A percentile compares a stretch with the other conserved stretches of the same genome.
Evolutionary conservation across 352 stramenopile species (phyloP).

Genomic region (Globisporangium camurandrum): DNA sequence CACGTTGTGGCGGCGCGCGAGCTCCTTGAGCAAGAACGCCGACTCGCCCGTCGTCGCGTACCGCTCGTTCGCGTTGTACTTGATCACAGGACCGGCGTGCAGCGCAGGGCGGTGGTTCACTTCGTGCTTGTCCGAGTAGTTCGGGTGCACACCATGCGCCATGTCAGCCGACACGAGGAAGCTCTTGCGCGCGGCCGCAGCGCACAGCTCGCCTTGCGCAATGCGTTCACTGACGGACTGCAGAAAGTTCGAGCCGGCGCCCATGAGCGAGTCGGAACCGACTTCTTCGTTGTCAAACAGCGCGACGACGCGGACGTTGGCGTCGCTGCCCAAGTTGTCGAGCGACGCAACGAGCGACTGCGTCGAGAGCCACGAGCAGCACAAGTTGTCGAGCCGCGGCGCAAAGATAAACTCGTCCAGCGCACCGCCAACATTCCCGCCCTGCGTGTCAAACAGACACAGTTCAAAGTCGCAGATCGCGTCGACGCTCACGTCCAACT

Average conservation of each 20-base stretch:
- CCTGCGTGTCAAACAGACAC: constrained; percentile 95
- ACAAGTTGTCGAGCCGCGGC: constrained; percentile 96
- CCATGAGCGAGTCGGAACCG: constrained; percentile 85
- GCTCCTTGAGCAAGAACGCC: constrained; percentile 89
- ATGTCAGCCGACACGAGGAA: constrained; percentile 93
- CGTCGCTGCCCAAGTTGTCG: constrained; percentile 50
- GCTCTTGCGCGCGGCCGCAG: constrained; percentile 51
- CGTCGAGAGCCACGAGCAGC: constrained; percentile 91
- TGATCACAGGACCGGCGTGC: constrained; percentile 96
- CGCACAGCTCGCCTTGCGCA: constrained; percentile 43
- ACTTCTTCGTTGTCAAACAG: constrained; percentile 99
- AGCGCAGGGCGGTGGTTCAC: constrained; percentile 87
- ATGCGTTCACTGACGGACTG: constrained; percentile 59
- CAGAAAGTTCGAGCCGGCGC: constrained; percentile 77
- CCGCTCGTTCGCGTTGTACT: constrained; percentile 97
- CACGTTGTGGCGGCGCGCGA: constrained; percentile 77
- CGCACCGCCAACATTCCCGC: constrained; percentile 86
- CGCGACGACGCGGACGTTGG: constrained; percentile 88
- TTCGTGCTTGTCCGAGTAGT: constrained; percentile 96
- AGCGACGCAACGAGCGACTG: constrained; percentile 82
- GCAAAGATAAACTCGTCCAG: constrained; percentile 96
- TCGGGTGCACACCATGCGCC: constrained; percentile 97
- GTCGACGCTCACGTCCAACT: constrained; percentile 75
- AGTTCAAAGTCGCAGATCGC: constrained; percentile 96
- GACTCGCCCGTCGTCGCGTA: constrained; percentile 95